Base-by-base conservation (phyloP, 371 early-diverging fungal species). In the Mortierella sp. region DNA sequence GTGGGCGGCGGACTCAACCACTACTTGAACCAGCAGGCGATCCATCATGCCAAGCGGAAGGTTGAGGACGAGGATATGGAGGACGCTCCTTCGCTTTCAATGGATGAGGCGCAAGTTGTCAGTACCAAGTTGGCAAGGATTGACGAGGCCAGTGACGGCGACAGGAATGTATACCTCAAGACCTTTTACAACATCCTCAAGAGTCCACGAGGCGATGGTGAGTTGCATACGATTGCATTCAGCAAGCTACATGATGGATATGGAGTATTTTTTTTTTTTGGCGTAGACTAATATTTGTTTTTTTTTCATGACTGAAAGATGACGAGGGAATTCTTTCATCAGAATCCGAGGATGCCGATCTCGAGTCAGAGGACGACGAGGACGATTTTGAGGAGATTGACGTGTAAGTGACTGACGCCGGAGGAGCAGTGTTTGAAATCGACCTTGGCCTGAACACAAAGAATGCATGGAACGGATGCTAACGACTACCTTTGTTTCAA, bases 291-390 rank as follows among this genome's bases (percentile, higher is more conserved):
- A 58, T 22, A 41, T 44, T 64, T 37, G 8, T 67, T 70, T 47
- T 64, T 4, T 13, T 14, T 22, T 31, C 22, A 34, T 67, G 22
- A 19, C 4, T 39, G 3, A 40, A 74, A 82, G 83, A 82, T 14
- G 83, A 82, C 34, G 83, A 82, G 31, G 83, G 83, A 0, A 82
- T 82, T 61, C 76, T 82, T 50, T 82, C 83, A 3, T 82, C 83
- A 9, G 83, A 82, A 47, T 82, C 83, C 16, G 83, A 82, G 9
- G 83, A 82, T 63, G 78, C 83, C 2, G 83, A 82, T 24, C 58
- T 82, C 9, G 83, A 82, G 24, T 82, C 83, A 11, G 90, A 91
- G 10, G 89, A 90, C 19, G 88, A 90, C 40, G 89, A 86, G 40
- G 87, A 77, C 41, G 87, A 85, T 31, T 81, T 82, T 70, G 81